Conservation (phyloP, 2,329 filamentous ascomycete genomes). For the Annulohypoxylon truncatum region DNA sequence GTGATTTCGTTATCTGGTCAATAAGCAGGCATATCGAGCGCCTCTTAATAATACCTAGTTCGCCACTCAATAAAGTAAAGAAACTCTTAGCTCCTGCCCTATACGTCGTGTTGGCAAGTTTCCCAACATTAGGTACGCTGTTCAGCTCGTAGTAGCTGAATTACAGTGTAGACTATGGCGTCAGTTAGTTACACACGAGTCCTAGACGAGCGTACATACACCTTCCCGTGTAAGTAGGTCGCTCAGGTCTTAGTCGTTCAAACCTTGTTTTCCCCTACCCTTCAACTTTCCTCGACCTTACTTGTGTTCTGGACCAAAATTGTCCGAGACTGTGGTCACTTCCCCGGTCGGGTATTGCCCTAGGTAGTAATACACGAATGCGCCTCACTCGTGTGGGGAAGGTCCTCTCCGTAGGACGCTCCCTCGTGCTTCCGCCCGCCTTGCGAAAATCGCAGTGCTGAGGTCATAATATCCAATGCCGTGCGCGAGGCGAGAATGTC, state of each 20-base stretch:
- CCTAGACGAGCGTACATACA: not conserved
- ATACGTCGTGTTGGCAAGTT: no score
- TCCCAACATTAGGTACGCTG: no score
- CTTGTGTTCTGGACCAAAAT: slow-evolving; percentile 1
- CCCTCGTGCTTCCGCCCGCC: slow-evolving; percentile 3
- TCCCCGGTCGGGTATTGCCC: slow-evolving; percentile 14
- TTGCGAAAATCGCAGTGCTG: not conserved
- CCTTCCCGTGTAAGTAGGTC: slow-evolving; percentile 17
- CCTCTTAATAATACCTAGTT: not conserved
- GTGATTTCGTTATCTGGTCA: not conserved
- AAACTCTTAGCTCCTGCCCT: no score
- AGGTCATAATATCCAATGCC: not conserved
- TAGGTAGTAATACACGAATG: not conserved
- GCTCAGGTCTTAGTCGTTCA: no score
- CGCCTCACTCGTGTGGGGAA: not conserved
- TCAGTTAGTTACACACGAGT: not conserved
- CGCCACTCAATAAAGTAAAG: no score
- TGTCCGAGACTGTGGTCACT: slow-evolving; percentile 7
- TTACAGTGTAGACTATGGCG: not conserved
- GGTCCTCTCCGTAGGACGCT: not conserved
- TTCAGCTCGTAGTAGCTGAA: not conserved
- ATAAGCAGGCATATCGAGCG: not conserved
- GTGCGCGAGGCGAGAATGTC: not conserved
- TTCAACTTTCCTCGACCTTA: not conserved
- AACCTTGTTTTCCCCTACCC: not conserved